Evolutionary conservation across 1,284 basidiomycete species (phyloP).

Genomic region (Trametes sp.): DNA sequence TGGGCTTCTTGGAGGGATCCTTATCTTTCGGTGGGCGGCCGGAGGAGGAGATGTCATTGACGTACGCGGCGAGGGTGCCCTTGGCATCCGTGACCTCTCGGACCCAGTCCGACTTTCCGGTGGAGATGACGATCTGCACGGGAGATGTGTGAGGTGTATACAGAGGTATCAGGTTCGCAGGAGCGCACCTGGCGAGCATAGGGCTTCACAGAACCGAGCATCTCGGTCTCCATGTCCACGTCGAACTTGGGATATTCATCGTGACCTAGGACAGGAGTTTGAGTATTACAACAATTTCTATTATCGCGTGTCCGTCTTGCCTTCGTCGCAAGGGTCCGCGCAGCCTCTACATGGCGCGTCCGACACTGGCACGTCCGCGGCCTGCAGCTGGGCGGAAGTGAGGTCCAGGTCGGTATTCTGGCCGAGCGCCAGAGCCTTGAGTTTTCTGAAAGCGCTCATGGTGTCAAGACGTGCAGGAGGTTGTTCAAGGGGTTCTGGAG

Average conservation of each 20-base stretch:
- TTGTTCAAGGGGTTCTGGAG: background rate
- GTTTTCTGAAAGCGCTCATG: slow-evolving; percentile 43
- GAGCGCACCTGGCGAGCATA: slow-evolving; percentile 76
- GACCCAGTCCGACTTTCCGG: slow-evolving; percentile 88
- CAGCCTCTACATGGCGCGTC: slow-evolving; percentile 77
- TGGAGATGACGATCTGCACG: slow-evolving; percentile 82
- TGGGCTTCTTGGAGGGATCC: slow-evolving; percentile 23
- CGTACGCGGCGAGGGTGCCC: slow-evolving; percentile 71
- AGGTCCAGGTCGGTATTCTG: slow-evolving; percentile 39
- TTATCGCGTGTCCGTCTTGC: slow-evolving; percentile 41
- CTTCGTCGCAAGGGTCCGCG: slow-evolving; percentile 80
- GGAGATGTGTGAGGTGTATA: background rate
- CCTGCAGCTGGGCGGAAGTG: slow-evolving; percentile 42
- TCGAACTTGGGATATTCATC: slow-evolving; percentile 80
- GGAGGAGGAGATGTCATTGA: slow-evolving; percentile 50
- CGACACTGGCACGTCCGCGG: slow-evolving; percentile 71
- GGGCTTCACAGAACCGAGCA: slow-evolving; percentile 85
- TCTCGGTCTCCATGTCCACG: slow-evolving; percentile 78
- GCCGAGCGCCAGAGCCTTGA: slow-evolving; percentile 42
- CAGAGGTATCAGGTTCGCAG: background rate
- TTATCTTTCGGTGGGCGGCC: slow-evolving; percentile 35
- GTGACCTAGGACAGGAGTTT: slow-evolving; percentile 57
- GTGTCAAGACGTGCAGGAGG: background rate
- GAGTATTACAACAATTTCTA: slow-evolving; percentile 4
- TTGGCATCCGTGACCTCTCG: slow-evolving; percentile 74